Conservation (phyloP, 2,329 filamentous ascomycete species). For the Canariomyces notabilis region DNA sequence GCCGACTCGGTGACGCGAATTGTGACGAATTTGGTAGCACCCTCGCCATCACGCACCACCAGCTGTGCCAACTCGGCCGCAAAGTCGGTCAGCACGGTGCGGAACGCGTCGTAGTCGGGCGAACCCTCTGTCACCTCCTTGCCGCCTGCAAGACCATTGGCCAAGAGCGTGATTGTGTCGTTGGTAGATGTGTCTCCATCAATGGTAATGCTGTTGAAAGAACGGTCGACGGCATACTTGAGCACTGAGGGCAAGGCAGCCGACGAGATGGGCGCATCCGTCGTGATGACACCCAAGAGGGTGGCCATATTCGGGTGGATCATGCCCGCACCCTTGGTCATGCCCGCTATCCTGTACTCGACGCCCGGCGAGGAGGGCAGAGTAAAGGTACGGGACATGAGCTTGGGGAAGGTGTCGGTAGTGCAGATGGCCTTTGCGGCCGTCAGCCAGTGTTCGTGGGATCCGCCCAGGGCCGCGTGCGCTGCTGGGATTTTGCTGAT, state of each 20-base stretch:
- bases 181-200: slow-evolving; percentile 98
- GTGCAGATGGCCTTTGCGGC: slow-evolving; percentile 93
- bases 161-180: slow-evolving; percentile 90
- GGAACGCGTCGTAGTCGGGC: slow-evolving; percentile 66
- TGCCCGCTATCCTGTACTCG: slow-evolving; percentile 82
- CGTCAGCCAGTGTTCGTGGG: slow-evolving; percentile 80
- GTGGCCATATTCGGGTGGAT: slow-evolving; percentile 99
- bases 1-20: slow-evolving; percentile 74
- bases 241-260: slow-evolving; percentile 65
- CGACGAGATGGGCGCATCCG: slow-evolving; percentile 76
- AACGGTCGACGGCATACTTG: slow-evolving; percentile 68
- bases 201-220: slow-evolving; percentile 95
- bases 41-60: slow-evolving; percentile 92
- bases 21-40: slow-evolving; percentile 96
- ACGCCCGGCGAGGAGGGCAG: slow-evolving; percentile 72
- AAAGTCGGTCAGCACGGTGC: slow-evolving; percentile 67
- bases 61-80: slow-evolving; percentile 82
- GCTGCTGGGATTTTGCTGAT: slow-evolving; percentile 74
- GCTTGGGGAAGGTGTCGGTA: slow-evolving; percentile 96
- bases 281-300: slow-evolving; percentile 83
- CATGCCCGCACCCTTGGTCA: slow-evolving; percentile 98
- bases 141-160: slow-evolving; percentile 86
- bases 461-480: slow-evolving; percentile 62
- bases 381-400: slow-evolving; percentile 76
- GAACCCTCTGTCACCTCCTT: slow-evolving; percentile 50